Conservation (phyloP, 805 yeast genomes). For the Pichia californica region DNA sequence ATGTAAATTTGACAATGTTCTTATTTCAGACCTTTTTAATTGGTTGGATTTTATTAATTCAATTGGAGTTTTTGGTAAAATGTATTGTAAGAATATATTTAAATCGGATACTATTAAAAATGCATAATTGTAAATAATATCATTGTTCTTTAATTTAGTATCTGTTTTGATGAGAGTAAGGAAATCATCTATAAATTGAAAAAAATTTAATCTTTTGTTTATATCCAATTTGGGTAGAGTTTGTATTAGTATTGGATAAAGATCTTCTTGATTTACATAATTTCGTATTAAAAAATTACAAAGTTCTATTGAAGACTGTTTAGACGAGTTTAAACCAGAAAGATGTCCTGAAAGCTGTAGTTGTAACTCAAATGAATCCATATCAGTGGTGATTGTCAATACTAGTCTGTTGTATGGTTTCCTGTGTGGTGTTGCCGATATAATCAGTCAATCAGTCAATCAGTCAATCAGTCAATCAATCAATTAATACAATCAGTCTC, state of each 20-base stretch:
- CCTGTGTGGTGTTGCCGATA: too few species aligned
- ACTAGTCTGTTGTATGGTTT: too few species aligned
- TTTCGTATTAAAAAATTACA: constrained; percentile 53
- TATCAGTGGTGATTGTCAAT: too few species aligned
- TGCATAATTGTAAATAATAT: constrained; percentile 11
- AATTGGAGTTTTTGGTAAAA: constrained; percentile 30
- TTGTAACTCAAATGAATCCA: constrained; percentile 89
- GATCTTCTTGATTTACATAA: constrained; percentile 57
- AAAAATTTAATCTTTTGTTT: constrained; percentile 57
- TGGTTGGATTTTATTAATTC: not conserved
- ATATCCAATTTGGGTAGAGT: constrained; percentile 47
- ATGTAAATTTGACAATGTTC: constrained; percentile 26
- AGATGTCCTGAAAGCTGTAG: constrained; percentile 66
- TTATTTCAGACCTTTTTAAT: constrained; percentile 11
- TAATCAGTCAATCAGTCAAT: too few species aligned
- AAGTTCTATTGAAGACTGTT: constrained; percentile 42
- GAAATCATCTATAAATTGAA: constrained; percentile 65
- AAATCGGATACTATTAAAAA: constrained; percentile 28
- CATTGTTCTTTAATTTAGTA: constrained; percentile 7
- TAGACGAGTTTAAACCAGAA: constrained; percentile 58
- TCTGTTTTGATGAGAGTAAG: constrained; percentile 27
- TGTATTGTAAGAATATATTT: constrained; percentile 27
- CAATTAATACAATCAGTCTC: too few species aligned
- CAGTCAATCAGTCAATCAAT: too few species aligned
- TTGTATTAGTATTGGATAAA: constrained; percentile 61